Evolutionary conservation across 169 alveolate species (phyloP), one percentile per base, ranked within the genome.

Genomic region (Plasmodium knowlesi): DNA sequence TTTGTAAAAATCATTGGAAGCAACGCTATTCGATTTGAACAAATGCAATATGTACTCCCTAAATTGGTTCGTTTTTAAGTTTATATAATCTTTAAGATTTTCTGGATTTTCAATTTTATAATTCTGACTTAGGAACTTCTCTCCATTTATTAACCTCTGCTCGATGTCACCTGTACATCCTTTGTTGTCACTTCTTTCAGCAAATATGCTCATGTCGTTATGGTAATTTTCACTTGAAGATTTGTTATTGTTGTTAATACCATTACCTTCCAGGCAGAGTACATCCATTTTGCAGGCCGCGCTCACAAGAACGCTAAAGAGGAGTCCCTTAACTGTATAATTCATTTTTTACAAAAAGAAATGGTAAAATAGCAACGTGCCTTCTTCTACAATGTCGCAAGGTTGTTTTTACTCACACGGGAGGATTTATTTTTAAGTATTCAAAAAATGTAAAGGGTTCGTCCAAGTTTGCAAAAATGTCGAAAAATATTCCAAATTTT

Each of bases 121-220:
- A 43, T 61, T 53, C 41, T 46, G 37, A 25, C 41, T 79, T 34
- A 61, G 71, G 53, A 89, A 37, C 41, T 89, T 78, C 53, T 78
- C 67, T 28, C 94, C 94, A 79, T 89, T 89, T 79, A 89, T 89
- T 79, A 89, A 5, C 1, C 71, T 61, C 32, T 54, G 88, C 53
- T 89, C 94, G n/a, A 79, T 28, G 30, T 53, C 82, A 19, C 90
- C 83, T 41, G 84, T 89, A 39, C 94, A 89, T 41, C 94, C 94
- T 57, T 79, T n/a, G 16, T 39, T 61, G 34, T 89, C 70, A 6
- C 53, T 80, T 37, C 50, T 79, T 73, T 73, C 61, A 2, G 28
- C 43, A 57, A 89, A 61, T 16, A 6, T 57, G 37, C 41, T 82
- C 25, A 54, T 6, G 5, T 50, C 41, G 2, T 82, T 25, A 54